Evolutionary conservation across 2,329 filamentous ascomycete genomes (phyloP), one percentile per base, ranked within the genome.

Genomic region (Diaporthe australafricana): DNA sequence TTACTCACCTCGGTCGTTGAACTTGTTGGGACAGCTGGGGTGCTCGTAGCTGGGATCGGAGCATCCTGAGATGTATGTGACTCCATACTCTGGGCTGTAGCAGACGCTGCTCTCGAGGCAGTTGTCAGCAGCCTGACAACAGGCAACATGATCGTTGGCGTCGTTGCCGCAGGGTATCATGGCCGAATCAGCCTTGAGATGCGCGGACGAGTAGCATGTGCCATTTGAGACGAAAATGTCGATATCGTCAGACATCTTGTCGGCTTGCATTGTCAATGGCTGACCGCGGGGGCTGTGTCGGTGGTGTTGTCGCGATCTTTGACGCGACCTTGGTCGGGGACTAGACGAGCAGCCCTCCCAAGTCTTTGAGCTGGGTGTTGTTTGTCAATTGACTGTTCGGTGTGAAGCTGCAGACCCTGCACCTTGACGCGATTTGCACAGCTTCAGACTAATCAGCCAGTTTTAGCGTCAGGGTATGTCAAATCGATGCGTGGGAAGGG

Each of bases 51-150:
- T 67, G 2, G 73, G 72, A 50, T 83, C 80, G 30, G 78, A 82
- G 73, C 82, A 83, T 16, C 81, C 82, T 4, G 81, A 78, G 20
- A 81, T 75, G 47, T 84, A 84, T 2, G 82, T 84, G 22, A 77
- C 70, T 2, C 56, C 57, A 12, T 75, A 76, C 1, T 35, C 55
- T 4, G 0, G 3, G 25, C 70, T 70, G 72, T 74, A 81, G 70
- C 75, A 77, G 47, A 74, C 75, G 40, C 77, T 74, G 70, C 75
- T 76, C 60, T 75, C 76, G 16, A 82, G 77, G 73, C 81, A 82
- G 47, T 76, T 77, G 72, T 82, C 81, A 25, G 78, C 78, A 2
- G 72, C 74, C 56, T 78, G 76, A 70, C 81, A 82, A 66, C 81
- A 82, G 2, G 79, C 75, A 45, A 76, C 71, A 52, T 78, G 69